Evolutionary conservation across 805 yeast genomes (phyloP).

Genomic region (Pichia californica): DNA sequence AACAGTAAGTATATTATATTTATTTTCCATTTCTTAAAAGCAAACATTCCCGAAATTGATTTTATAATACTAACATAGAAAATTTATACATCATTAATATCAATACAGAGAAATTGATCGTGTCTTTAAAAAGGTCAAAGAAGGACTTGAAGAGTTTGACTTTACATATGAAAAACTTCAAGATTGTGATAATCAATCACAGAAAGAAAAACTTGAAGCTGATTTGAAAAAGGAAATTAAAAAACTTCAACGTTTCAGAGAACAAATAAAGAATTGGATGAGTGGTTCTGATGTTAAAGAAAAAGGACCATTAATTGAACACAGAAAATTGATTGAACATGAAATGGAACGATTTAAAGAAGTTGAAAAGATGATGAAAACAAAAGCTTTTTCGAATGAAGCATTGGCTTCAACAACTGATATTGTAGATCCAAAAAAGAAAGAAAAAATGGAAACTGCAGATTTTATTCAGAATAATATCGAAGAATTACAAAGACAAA

Average conservation of each 20-base stretch:
- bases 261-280: conserved; percentile 93
- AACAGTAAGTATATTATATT: conserved; percentile 41
- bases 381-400: conserved; percentile 90
- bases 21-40: too few relatives aligned
- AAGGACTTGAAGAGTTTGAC: conserved; percentile 84
- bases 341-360: conserved; percentile 97
- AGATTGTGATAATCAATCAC: conserved; percentile 74
- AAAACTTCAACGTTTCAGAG: conserved; percentile 87
- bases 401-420: conserved; percentile 61
- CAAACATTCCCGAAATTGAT: too few relatives aligned
- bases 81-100: too few relatives aligned
- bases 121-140: conserved; percentile 84
- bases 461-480: conserved; percentile 63
- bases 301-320: conserved; percentile 73
- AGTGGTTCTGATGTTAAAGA: conserved; percentile 88
- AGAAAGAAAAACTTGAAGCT: conserved; percentile 86
- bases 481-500: conserved; percentile 77
- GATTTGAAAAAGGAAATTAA: conserved; percentile 94
- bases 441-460: conserved; percentile 67
- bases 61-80: too few relatives aligned
- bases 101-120: conserved; percentile 74
- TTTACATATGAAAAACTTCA: conserved; percentile 79
- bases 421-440: conserved; percentile 70
- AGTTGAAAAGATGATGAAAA: conserved; percentile 87
- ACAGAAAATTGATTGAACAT: conserved; percentile 57